Percentiles rank a stretch among this genome's conserved stretches.
phyloP scores from a whole-genome alignment of 352 stramenopile species.

The Phytophthora citricola region DNA sequence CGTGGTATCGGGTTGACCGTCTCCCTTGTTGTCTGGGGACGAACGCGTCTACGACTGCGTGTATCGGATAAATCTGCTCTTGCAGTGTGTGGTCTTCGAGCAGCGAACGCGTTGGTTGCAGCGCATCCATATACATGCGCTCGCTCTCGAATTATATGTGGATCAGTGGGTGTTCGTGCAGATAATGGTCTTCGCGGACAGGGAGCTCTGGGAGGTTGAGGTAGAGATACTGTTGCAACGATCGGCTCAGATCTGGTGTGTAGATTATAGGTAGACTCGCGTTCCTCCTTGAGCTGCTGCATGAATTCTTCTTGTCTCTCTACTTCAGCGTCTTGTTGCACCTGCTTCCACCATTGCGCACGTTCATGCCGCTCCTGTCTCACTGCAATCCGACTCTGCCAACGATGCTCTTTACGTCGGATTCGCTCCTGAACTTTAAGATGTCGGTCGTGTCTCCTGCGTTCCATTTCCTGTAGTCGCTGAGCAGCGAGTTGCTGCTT shows the following conservation, averaged over 20 bases:
- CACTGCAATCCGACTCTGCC: conserved; percentile 10
- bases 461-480: conserved; percentile 14
- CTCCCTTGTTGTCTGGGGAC: not conserved
- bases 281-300: conserved; percentile 24
- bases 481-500: conserved; percentile 22
- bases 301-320: conserved; percentile 28
- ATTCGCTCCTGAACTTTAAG: conserved; percentile 29
- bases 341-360: conserved; percentile 26
- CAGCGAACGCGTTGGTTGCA: conserved; percentile 54
- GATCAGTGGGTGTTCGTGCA: conserved; percentile 25
- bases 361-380: conserved; percentile 33
- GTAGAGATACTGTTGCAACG: conserved; percentile 9
- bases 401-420: conserved; percentile 20
- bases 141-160: conserved; percentile 51
- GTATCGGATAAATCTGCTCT: conserved; percentile 10
- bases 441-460: conserved; percentile 21
- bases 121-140: conserved; percentile 61
- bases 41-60: conserved; percentile 12
- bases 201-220: conserved; percentile 4
- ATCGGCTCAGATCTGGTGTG: not conserved
- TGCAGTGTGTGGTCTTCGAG: conserved; percentile 25
- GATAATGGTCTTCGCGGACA: conserved; percentile 35
- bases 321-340: conserved; percentile 21
- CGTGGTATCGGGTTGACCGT: not conserved
- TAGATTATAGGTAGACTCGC: not conserved